These are phyloP conservation scores for Pythium apleroticum DNA, from an alignment of 352 stramenopile genomes.

Conservation along the genomic window DNA sequence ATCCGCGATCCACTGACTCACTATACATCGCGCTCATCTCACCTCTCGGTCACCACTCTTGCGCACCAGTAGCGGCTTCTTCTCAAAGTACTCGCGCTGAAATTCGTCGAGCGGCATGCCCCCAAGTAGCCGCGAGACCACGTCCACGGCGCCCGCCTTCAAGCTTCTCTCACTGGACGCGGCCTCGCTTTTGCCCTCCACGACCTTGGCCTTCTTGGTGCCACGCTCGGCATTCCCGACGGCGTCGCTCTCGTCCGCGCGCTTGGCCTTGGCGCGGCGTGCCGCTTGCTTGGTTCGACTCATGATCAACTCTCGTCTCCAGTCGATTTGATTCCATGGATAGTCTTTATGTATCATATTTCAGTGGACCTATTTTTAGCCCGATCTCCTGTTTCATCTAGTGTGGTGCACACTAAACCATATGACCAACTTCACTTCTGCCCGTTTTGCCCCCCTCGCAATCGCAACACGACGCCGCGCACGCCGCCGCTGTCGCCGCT, in stretches of 20 bases:
- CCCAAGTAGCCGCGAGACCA: slow-evolving; percentile 55
- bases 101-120: slow-evolving; percentile 66
- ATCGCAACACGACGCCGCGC: slow-evolving; percentile 4
- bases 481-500: background rate
- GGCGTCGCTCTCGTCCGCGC: slow-evolving; percentile 17
- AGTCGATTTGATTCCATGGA: slow-evolving; percentile 3
- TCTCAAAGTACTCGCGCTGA: slow-evolving; percentile 78
- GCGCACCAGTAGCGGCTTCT: slow-evolving; percentile 76
- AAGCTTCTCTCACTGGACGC: background rate
- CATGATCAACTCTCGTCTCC: slow-evolving; percentile 34
- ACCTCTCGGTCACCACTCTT: slow-evolving; percentile 46
- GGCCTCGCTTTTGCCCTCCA: slow-evolving; percentile 13
- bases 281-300: slow-evolving; percentile 47
- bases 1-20: background rate
- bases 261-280: slow-evolving; percentile 41
- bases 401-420: slow-evolving; percentile 17
- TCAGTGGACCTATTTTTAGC: slow-evolving; percentile 3
- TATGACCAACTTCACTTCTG: background rate
- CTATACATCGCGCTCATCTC: background rate
- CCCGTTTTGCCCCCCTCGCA: slow-evolving; percentile 21
- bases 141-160: background rate
- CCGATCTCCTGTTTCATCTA: background rate
- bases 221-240: slow-evolving; percentile 8
- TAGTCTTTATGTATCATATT: background rate
- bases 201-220: slow-evolving; percentile 44